Conservation (phyloP, 352 stramenopile species). For the Pythium phragmiticola region DNA sequence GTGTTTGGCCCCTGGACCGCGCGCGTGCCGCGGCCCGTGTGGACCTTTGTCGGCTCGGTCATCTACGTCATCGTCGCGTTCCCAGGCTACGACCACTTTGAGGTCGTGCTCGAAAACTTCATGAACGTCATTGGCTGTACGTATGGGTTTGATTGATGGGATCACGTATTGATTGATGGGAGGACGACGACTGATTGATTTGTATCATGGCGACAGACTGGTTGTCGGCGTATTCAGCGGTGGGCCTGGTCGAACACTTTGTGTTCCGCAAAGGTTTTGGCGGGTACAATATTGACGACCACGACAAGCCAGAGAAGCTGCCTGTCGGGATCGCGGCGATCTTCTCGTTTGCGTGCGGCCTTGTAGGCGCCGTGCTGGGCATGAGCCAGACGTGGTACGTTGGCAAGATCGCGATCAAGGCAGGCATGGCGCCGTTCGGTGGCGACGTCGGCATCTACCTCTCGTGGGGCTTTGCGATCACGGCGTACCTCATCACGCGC, state of each 20-base stretch:
- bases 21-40: conserved; percentile 37
- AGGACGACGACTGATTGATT: not conserved
- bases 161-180: no score
- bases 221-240: conserved; percentile 39
- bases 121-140: conserved; percentile 52
- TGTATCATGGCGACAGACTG: conserved; percentile 24
- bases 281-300: conserved; percentile 43
- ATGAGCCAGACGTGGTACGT: conserved; percentile 57
- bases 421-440: conserved; percentile 32
- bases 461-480: conserved; percentile 34
- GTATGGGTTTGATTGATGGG: not conserved
- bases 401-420: conserved; percentile 32
- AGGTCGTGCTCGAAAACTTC: conserved; percentile 45
- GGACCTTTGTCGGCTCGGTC: conserved; percentile 37
- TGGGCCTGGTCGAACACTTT: conserved; percentile 40
- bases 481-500: conserved; percentile 38
- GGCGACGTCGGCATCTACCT: conserved; percentile 45
- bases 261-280: conserved; percentile 45
- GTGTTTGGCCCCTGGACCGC: conserved; percentile 39
- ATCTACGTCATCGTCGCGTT: conserved; percentile 41
- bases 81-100: conserved; percentile 41
- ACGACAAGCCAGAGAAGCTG: conserved; percentile 43
- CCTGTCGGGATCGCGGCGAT: conserved; percentile 38
- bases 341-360: conserved; percentile 41
- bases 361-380: conserved; percentile 35